phyloP scores from a whole-genome alignment of 108 stramenopile genomes.

The Cylindrotheca fusiformis region DNA sequence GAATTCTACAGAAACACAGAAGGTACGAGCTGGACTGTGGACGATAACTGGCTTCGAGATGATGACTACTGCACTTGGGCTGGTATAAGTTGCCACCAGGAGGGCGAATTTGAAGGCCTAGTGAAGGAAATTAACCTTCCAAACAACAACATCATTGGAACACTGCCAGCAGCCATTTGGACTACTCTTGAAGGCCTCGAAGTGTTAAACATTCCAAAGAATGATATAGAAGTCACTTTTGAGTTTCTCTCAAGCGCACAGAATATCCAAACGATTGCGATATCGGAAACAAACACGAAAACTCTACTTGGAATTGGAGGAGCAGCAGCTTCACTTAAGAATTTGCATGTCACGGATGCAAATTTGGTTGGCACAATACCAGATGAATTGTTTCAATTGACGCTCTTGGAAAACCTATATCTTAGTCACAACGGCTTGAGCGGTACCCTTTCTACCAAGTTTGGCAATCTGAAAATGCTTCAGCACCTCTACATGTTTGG shows the following conservation, averaged over 20 bases:
- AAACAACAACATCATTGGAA: constrained; percentile 61
- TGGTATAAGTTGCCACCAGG: constrained; percentile 43
- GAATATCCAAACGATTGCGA: constrained; percentile 60
- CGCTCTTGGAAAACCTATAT: constrained; percentile 35
- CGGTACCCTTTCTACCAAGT: constrained; percentile 31
- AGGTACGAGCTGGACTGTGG: constrained; percentile 35
- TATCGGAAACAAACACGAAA: constrained; percentile 49
- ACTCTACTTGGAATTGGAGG: constrained; percentile 37
- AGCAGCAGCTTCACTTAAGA: constrained; percentile 17
- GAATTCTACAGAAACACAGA: constrained; percentile 35
- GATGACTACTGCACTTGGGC: constrained; percentile 45
- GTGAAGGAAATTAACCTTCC: constrained; percentile 55
- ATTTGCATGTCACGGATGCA: constrained; percentile 42
- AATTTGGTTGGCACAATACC: constrained; percentile 41
- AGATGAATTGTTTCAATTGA: constrained; percentile 33
- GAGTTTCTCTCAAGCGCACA: constrained; percentile 53
- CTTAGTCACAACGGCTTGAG: constrained; percentile 49
- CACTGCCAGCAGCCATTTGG: constrained; percentile 26
- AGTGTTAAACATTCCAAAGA: constrained; percentile 38
- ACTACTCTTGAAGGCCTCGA: constrained; percentile 32
- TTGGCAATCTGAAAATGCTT: constrained; percentile 44
- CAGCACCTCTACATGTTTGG: constrained; percentile 39
- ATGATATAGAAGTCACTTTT: constrained; percentile 60
- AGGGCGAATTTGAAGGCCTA: constrained; percentile 24
- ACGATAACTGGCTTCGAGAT: constrained; percentile 32